These are phyloP conservation scores for Schwanniomyces polymorphus DNA, from an alignment of 805 yeast genomes.

Conservation along the genomic window DNA sequence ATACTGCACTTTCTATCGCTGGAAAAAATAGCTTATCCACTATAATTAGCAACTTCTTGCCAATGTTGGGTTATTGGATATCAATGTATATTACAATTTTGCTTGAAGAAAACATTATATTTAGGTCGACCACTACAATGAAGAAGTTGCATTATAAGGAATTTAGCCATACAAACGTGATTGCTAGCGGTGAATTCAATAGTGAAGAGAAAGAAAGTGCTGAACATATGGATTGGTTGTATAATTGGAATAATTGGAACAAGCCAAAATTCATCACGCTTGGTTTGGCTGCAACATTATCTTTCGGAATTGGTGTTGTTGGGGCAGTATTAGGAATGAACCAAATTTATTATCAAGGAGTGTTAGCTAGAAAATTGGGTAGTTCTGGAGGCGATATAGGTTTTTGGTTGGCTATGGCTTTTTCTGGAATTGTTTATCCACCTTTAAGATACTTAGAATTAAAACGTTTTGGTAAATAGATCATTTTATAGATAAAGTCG, in stretches of 20 bases:
- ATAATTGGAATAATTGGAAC: conserved; percentile 34
- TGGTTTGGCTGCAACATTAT: conserved; percentile 33
- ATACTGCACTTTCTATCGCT: conserved; percentile 30
- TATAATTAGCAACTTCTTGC: conserved; percentile 37
- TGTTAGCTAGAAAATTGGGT: conserved; percentile 31
- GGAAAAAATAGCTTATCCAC: conserved; percentile 33
- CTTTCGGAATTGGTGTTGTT: conserved; percentile 31
- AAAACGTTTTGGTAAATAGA: conserved; percentile 22
- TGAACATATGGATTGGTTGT: conserved; percentile 8
- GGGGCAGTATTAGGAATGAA: conserved; percentile 45
- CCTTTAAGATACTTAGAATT: conserved; percentile 30
- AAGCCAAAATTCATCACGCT: conserved; percentile 23
- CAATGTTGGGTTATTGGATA: conserved; percentile 44
- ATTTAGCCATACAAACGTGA: conserved; percentile 14
- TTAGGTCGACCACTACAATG: conserved; percentile 20
- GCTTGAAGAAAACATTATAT: conserved; percentile 35
- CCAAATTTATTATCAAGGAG: conserved; percentile 38
- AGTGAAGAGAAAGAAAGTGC: neutral
- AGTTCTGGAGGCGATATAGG: conserved; percentile 37
- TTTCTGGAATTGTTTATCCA: conserved; percentile 32
- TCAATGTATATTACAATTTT: conserved; percentile 35
- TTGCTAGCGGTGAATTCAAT: neutral
- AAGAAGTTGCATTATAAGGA: conserved; percentile 26
- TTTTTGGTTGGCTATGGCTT: conserved; percentile 37
- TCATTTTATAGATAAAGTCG: neutral